phyloP scores from a whole-genome alignment of 306 rosid genomes.

The Trifolium repens region DNA sequence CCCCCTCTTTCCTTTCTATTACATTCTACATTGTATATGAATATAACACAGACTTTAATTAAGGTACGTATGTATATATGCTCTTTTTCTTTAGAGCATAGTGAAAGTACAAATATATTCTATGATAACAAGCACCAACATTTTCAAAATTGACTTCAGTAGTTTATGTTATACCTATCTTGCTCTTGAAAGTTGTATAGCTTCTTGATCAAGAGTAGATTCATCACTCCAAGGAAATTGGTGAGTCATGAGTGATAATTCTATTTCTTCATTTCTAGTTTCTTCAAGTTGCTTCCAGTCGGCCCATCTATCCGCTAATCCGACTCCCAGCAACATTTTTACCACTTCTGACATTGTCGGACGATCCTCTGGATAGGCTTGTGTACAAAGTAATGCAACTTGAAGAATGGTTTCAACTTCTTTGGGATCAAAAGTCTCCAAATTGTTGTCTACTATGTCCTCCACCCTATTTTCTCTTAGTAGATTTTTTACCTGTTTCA shows the following conservation, averaged over 20 bases:
- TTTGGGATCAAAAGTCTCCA: slow-evolving; percentile 59
- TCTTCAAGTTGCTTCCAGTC: slow-evolving; percentile 79
- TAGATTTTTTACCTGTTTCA: slow-evolving; percentile 69
- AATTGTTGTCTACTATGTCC: slow-evolving; percentile 74
- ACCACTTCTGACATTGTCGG: slow-evolving; percentile 80
- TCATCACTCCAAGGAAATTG: slow-evolving; percentile 83
- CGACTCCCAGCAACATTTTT: slow-evolving; percentile 67
- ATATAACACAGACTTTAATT: slow-evolving; percentile 30
- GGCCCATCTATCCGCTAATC: slow-evolving; percentile 81
- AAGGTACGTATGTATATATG: not conserved
- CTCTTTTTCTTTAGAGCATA: slow-evolving; percentile 5
- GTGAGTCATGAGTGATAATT: slow-evolving; percentile 59
- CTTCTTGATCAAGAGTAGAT: slow-evolving; percentile 79
- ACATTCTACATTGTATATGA: not conserved
- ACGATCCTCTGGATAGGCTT: slow-evolving; percentile 68
- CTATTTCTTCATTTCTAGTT: slow-evolving; percentile 59
- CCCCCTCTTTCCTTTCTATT: slow-evolving; percentile 31
- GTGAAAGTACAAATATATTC: slow-evolving; percentile 28
- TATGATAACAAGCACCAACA: slow-evolving; percentile 27
- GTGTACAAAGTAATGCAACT: slow-evolving; percentile 89
- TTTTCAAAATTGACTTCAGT: slow-evolving; percentile 44
- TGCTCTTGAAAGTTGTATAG: slow-evolving; percentile 80
- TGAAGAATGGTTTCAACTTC: slow-evolving; percentile 74
- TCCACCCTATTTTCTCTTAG: slow-evolving; percentile 75
- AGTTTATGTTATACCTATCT: slow-evolving; percentile 49